Evolutionary conservation across 2,329 filamentous ascomycete genomes (phyloP).

Genomic region (Cyphellophora attinorum): DNA sequence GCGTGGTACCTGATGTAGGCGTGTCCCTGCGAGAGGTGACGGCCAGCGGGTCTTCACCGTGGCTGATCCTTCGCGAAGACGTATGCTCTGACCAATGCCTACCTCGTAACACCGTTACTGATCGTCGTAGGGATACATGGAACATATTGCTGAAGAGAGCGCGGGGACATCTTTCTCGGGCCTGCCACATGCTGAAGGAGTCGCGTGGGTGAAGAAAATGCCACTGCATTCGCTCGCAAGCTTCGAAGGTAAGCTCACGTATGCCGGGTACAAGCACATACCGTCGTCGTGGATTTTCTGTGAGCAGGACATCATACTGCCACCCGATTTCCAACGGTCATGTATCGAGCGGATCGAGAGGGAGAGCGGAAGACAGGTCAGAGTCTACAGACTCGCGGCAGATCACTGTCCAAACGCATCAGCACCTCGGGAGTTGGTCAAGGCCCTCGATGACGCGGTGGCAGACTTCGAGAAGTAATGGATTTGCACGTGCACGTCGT

Average conservation of each 20-base stretch:
- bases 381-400: constrained; percentile 21
- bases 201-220: neutral
- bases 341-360: constrained; percentile 19
- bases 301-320: constrained; percentile 4
- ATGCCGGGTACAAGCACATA: constrained; percentile 6
- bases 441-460: no score
- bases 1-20: no score
- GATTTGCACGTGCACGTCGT: no score
- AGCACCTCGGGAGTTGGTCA: constrained; percentile 16
- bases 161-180: no score
- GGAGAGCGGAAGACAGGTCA: constrained; percentile 23
- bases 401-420: constrained; percentile 23
- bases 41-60: neutral
- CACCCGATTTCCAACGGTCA: constrained; percentile 2
- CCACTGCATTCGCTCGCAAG: constrained; percentile 4
- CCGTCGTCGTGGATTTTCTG: constrained; percentile 8
- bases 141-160: no score
- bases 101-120: no score
- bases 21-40: neutral
- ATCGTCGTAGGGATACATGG: no score
- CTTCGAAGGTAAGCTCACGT: constrained; percentile 3
- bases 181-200: constrained; percentile 1
- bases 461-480: no score
- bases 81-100: no score
- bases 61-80: neutral